Evolutionary conservation across 805 yeast species (phyloP).

Genomic region (Metschnikowia lachancei): DNA sequence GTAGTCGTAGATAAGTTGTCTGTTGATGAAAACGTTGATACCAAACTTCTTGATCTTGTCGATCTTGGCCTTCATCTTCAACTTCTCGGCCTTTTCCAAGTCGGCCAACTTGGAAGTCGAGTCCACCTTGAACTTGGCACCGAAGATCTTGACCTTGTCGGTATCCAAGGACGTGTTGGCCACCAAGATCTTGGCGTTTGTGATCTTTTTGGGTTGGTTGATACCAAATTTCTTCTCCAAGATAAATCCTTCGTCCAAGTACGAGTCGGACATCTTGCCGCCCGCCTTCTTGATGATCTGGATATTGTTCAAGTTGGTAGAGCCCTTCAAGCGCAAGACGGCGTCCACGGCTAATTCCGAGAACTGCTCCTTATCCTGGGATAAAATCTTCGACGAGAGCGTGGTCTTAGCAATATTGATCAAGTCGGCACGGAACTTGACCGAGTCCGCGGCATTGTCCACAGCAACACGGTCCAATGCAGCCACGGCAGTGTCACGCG

Average conservation of each 20-base stretch:
- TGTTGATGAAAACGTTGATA: conserved; percentile 86
- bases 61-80: conserved; percentile 86
- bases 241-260: conserved; percentile 93
- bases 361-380: conserved; percentile 92
- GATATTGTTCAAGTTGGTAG: conserved; percentile 85
- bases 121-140: conserved; percentile 96
- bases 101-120: conserved; percentile 92
- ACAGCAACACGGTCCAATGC: conserved; percentile 79
- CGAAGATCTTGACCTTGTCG: conserved; percentile 95
- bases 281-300: conserved; percentile 93
- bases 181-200: conserved; percentile 81
- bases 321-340: conserved; percentile 78
- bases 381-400: conserved; percentile 83
- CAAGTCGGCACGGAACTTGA: conserved; percentile 69
- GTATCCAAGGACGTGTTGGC: conserved; percentile 97
- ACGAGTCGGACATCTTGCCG: conserved; percentile 87
- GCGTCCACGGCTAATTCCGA: conserved; percentile 93
- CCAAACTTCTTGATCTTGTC: conserved; percentile 85
- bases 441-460: conserved; percentile 60
- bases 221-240: conserved; percentile 90
- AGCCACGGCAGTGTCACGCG: conserved; percentile 74
- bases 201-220: conserved; percentile 82
- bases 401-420: conserved; percentile 90
- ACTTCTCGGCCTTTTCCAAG: conserved; percentile 89
- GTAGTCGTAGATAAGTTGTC: conserved; percentile 96